These are phyloP conservation scores for Apium graveolens DNA, from an alignment of 129 eudicot species.

Conservation along the genomic window DNA sequence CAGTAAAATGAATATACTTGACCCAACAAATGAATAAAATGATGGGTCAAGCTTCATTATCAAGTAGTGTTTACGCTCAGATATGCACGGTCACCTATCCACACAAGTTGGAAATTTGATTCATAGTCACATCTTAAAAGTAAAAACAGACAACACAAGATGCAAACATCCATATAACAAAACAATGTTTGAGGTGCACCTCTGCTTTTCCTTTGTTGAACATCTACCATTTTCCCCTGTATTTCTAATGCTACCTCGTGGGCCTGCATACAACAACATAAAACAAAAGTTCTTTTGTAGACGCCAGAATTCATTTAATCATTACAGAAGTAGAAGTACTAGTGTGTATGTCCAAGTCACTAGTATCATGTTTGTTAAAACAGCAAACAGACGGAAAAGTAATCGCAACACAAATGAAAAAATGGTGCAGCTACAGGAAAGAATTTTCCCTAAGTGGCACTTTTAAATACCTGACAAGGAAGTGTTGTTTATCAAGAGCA, in stretches of 20 bases:
- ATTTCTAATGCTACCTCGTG: slow-evolving; percentile 73
- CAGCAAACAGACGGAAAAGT: background rate
- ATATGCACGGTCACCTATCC: background rate
- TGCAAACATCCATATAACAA: background rate
- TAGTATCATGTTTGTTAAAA: background rate
- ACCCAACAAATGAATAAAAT: background rate
- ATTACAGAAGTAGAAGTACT: background rate
- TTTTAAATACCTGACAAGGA: no score
- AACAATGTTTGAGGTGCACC: slow-evolving; percentile 35
- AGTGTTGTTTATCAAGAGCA: no score
- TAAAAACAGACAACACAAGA: slow-evolving; percentile 2
- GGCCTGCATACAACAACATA: slow-evolving; percentile 43
- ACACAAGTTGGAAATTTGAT: no score
- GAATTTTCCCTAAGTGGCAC: no score
- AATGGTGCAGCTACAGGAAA: no score
- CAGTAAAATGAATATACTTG: background rate
- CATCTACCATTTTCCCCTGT: slow-evolving; percentile 82
- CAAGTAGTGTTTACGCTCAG: background rate
- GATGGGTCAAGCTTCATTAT: background rate
- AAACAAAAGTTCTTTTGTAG: background rate
- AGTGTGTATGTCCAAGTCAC: background rate
- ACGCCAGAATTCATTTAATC: background rate
- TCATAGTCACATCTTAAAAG: background rate
- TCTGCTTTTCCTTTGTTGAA: slow-evolving; percentile 87
- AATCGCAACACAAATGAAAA: background rate